Conservation (phyloP, 2,329 filamentous ascomycete species). For the Phoma sp. region DNA sequence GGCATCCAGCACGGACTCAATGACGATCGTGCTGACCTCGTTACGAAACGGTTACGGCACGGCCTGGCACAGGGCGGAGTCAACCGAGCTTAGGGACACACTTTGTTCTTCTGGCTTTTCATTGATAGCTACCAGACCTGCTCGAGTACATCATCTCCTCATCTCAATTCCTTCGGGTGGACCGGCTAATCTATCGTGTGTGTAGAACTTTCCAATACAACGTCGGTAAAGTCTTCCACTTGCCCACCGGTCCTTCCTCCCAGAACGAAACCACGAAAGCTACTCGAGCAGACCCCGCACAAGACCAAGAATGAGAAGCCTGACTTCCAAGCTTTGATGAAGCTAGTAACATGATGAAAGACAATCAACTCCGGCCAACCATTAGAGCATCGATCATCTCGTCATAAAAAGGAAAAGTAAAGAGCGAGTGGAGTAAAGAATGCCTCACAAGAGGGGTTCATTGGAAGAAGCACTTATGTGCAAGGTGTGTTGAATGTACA, state of each 20-base stretch:
- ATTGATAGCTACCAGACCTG: conserved; percentile 32
- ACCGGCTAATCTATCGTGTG: conserved; percentile 24
- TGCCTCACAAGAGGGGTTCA: conserved; percentile 24
- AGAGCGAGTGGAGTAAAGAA: conserved; percentile 27
- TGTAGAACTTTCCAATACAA: conserved; percentile 8
- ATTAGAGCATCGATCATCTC: conserved; percentile 36
- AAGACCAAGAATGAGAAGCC: conserved; percentile 28
- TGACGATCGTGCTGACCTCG: conserved; percentile 35
- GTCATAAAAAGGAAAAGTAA: conserved; percentile 33
- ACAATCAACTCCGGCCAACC: conserved; percentile 24
- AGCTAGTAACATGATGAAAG: conserved; percentile 30
- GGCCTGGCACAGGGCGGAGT: conserved; percentile 24
- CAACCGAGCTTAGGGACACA: conserved; percentile 31
- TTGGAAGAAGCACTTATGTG: conserved; percentile 29
- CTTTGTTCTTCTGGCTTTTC: conserved; percentile 28
- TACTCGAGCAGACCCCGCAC: conserved; percentile 27
- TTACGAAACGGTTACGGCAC: conserved; percentile 38
- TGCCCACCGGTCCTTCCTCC: conserved; percentile 9
- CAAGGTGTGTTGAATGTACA: conserved; percentile 36
- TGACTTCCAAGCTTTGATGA: conserved; percentile 31
- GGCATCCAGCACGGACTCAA: conserved; percentile 29
- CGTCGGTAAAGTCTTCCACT: background rate
- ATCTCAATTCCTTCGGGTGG: conserved; percentile 14
- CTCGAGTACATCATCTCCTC: conserved; percentile 10
- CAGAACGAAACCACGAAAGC: conserved; percentile 13